A percentile compares a stretch with the other conserved stretches of the same genome.
These are phyloP conservation scores for Aureobasidium vineae DNA, from an alignment of 2,329 filamentous ascomycete genomes.

Conservation along the genomic window DNA sequence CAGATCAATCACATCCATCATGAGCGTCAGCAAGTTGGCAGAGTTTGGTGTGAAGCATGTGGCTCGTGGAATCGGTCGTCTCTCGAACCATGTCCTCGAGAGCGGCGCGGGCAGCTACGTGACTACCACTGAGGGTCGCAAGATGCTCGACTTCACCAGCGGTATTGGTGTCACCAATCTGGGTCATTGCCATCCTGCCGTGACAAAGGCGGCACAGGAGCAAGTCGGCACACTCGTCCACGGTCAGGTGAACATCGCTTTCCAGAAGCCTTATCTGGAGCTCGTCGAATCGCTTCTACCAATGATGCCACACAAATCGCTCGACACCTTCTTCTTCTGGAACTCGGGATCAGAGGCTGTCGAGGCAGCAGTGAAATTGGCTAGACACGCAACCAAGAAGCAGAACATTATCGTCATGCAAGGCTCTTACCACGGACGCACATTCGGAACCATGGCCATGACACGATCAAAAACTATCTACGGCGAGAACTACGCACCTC, in stretches of 20 bases:
- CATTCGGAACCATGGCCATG: conserved; percentile 41
- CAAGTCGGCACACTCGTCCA: conserved; percentile 43
- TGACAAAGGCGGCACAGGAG: conserved; percentile 40
- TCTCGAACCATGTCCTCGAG: conserved; percentile 36
- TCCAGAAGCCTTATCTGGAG: conserved; percentile 42
- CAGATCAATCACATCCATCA: conserved; percentile 6
- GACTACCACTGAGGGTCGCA: conserved; percentile 35
- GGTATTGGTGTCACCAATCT: conserved; percentile 41
- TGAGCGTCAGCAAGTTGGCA: conserved; percentile 29
- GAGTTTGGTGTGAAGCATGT: conserved; percentile 29
- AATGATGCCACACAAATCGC: conserved; percentile 39
- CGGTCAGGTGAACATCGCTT: conserved; percentile 45
- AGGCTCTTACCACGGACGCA: conserved; percentile 42
- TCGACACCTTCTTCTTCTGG: conserved; percentile 46
- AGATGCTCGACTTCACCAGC: conserved; percentile 39
- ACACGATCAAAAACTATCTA: conserved; percentile 42
- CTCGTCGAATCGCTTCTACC: conserved; percentile 39
- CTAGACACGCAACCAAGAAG: conserved; percentile 40
- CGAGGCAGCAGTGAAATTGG: conserved; percentile 42
- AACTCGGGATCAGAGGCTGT: conserved; percentile 42
- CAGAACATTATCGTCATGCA: conserved; percentile 44
- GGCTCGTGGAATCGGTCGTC: conserved; percentile 29
- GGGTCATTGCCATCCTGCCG: conserved; percentile 41
- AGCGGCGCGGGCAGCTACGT: conserved; percentile 38
- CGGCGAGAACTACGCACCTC: conserved; percentile 36